Evolutionary conservation across 805 yeast genomes (phyloP), one percentile per base, ranked within the genome.

Genomic region (Saturnispora silvae): DNA sequence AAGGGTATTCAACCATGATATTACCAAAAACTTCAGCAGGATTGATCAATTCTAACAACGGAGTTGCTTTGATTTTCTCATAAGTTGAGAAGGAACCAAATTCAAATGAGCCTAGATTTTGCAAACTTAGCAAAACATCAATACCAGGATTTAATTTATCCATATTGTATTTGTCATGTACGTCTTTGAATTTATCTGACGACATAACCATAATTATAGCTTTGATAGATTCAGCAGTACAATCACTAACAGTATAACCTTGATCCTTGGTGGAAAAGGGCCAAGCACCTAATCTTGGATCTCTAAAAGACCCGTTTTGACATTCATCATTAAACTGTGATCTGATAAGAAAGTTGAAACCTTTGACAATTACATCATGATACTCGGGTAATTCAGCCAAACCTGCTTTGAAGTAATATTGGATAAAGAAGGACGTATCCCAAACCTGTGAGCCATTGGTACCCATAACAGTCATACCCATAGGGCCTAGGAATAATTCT

Each of bases 1-100:
- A 92, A 0, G 98, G 97, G 55, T 84, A 92, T 58, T 92, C 99
- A 19, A 92, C 94, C 99, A 92, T 92, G 41, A 92, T 92, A 49
- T 92, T 87, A 40, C 95, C 95, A 60, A 92, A 92, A 0, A 92
- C 98, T 56, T 92, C 98, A 1, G 98, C 99, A 0, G 98, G 97
- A 48, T 89, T 89, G 40, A 92, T 61, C 36, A 59, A 50, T 54
- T 92, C 99, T 41, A 92, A 52, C 27, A 75, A 42, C 11, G 85
- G 75, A 0, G 95, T 74, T 0, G 95, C 86, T 47, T 86, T 77
- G 44, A 84, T 89, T 37, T 64, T 68, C 53, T 92, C 99, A 57
- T 92, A 92, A 0, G 96, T 74, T 1, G 96, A 81, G 59, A 86
- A 92, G 1, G 97, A 83, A 1, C 98, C 97, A 56, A 68, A 80